These are phyloP conservation scores for Diaporthe capsici DNA, from an alignment of 2,329 filamentous ascomycete species.

Conservation along the genomic window DNA sequence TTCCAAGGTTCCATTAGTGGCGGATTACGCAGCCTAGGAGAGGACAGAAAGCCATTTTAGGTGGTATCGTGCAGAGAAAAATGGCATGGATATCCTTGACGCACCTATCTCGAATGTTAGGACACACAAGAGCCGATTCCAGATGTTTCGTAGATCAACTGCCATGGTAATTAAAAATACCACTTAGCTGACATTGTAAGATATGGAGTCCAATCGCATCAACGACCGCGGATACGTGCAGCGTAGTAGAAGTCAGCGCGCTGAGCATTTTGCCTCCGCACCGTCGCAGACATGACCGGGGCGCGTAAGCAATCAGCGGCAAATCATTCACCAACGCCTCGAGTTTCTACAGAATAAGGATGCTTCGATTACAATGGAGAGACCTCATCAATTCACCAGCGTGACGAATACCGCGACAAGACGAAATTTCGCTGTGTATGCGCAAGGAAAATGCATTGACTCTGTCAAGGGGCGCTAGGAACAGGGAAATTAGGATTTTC, in stretches of 20 bases:
- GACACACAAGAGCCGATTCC: not conserved
- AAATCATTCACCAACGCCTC: not conserved
- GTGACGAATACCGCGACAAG: not conserved
- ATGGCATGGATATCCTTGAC: constrained; percentile 11
- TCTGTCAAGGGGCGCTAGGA: not conserved
- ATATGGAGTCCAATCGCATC: constrained; percentile 16
- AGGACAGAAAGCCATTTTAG: not conserved
- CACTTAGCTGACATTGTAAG: not conserved
- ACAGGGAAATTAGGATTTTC: constrained; percentile 23
- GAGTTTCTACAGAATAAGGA: not conserved
- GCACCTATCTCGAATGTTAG: not conserved
- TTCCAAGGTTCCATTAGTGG: constrained; percentile 22
- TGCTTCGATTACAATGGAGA: not conserved
- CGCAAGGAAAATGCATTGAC: not conserved
- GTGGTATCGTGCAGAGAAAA: not conserved
- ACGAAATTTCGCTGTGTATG: not conserved
- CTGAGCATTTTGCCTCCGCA: not conserved
- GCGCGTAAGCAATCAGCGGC: not conserved
- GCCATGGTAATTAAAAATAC: not conserved
- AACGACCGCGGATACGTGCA: not conserved
- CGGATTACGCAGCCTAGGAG: constrained; percentile 8
- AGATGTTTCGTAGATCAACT: not conserved
- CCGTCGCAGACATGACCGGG: not conserved
- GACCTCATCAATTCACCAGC: not conserved
- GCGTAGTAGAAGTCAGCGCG: not conserved